Evolutionary conservation across 306 rosid species (phyloP).

Genomic region (Cucurbita ficifolia): DNA sequence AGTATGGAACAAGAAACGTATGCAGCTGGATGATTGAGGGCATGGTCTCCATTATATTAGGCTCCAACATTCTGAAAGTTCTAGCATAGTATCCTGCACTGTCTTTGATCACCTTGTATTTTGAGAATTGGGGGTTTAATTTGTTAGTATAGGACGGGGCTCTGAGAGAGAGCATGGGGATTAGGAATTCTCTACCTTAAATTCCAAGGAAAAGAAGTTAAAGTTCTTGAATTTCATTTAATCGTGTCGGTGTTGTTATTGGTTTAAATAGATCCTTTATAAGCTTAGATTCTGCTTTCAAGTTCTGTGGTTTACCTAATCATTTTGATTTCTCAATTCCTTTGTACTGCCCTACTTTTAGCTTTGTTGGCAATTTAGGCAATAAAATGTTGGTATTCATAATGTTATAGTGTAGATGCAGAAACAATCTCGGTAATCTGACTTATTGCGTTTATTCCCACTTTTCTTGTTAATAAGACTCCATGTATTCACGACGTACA

Average conservation of each 20-base stretch:
- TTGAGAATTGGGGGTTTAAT: not conserved
- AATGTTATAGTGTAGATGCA: not conserved
- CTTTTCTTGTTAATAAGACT: not conserved
- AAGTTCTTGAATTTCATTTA: not conserved
- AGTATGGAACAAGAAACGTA: not conserved
- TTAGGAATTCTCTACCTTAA: not conserved
- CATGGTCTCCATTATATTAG: not conserved
- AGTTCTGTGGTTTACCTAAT: not conserved
- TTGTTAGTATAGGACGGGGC: not conserved
- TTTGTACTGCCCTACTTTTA: not conserved
- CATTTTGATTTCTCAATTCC: not conserved
- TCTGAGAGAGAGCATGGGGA: not conserved
- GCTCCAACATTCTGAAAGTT: not conserved
- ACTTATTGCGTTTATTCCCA: not conserved
- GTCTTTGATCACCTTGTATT: not conserved
- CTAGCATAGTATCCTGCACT: not conserved
- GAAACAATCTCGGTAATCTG: not conserved
- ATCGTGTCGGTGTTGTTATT: not conserved
- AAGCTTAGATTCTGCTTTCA: not conserved
- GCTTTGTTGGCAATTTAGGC: not conserved
- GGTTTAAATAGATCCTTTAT: not conserved
- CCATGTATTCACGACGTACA: not conserved
- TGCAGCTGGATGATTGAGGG: not conserved
- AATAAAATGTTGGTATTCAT: not conserved
- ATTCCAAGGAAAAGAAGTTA: not conserved